Conservation (phyloP, 2,329 filamentous ascomycete species). For the Xylogone sp. region DNA sequence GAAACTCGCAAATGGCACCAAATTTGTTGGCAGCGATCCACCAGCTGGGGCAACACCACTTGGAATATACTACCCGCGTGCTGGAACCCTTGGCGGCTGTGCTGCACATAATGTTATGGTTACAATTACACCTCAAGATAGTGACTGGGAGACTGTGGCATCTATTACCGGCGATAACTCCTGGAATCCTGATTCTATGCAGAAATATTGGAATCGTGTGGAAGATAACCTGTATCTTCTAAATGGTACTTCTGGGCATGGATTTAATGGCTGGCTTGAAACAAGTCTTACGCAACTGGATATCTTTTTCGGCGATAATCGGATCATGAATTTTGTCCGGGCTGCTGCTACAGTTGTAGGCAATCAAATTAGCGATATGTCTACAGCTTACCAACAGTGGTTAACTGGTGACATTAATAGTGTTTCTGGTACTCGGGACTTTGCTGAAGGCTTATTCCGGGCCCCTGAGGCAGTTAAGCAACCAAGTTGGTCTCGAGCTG, state of each 20-base stretch:
- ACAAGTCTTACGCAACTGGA: conserved; percentile 5
- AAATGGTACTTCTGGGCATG: conserved; percentile 8
- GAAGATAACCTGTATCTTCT: conserved; percentile 12
- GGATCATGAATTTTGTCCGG: conserved; percentile 11
- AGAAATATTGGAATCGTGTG: conserved; percentile 15
- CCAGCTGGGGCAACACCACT: conserved; percentile 18
- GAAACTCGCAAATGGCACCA: conserved; percentile 19
- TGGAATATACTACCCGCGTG: conserved; percentile 26
- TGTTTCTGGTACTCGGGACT: conserved; percentile 5
- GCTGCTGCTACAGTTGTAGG: conserved; percentile 12
- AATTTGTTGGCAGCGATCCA: conserved; percentile 21
- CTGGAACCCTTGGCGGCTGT: conserved; percentile 28
- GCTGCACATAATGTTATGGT: conserved; percentile 21
- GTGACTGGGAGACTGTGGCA: conserved; percentile 19
- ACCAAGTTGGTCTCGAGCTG: conserved; percentile 13
- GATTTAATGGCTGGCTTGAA: conserved; percentile 23
- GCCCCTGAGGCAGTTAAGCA: conserved; percentile 12
- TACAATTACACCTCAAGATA: conserved; percentile 15
- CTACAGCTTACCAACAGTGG: conserved; percentile 8
- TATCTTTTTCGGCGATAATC: conserved; percentile 12
- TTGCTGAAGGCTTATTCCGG: conserved; percentile 12
- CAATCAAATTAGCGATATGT: conserved; percentile 5
- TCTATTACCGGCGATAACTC: conserved; percentile 19
- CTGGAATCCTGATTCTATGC: conserved; percentile 20
- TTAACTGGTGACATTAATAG: conserved; percentile 13